Evolutionary conservation across 345 rosid species (phyloP).

Genomic region (Bretschneidera sinensis): DNA sequence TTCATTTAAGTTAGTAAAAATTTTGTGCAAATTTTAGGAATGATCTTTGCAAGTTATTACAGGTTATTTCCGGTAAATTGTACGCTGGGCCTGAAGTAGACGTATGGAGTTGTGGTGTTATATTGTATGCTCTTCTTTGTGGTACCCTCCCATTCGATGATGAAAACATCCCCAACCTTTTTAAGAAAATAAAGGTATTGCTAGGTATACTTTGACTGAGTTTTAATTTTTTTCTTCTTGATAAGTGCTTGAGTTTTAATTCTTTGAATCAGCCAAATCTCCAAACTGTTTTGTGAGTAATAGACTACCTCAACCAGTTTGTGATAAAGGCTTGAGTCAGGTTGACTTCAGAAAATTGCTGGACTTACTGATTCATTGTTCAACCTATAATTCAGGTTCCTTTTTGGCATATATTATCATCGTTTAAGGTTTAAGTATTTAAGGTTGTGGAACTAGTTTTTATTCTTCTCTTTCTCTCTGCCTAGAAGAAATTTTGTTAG

Average conservation of each 20-base stretch:
- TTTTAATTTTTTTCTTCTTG: too few species aligned
- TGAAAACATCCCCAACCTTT: constrained; percentile 87
- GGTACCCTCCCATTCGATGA: constrained; percentile 97
- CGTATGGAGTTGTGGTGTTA: constrained; percentile 99
- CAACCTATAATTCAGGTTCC: background rate
- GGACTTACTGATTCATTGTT: background rate
- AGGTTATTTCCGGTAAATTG: constrained; percentile 84
- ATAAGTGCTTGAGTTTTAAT: too few species aligned
- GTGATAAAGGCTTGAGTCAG: background rate
- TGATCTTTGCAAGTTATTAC: constrained; percentile 12
- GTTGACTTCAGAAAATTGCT: background rate
- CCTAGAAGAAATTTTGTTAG: background rate
- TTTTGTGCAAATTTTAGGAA: constrained; percentile 2
- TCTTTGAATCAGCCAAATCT: too few species aligned
- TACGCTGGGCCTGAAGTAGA: constrained; percentile 98
- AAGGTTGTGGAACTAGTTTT: background rate
- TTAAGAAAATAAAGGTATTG: constrained; percentile 79
- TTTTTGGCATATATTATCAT: background rate
- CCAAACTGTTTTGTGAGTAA: too few species aligned
- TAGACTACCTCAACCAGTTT: background rate
- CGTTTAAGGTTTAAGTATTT: background rate
- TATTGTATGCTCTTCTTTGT: constrained; percentile 88
- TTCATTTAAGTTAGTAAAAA: background rate
- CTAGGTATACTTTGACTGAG: background rate
- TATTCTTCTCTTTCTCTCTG: background rate